These are phyloP conservation scores for Penicillium canariense DNA, from an alignment of 495 filamentous ascomycete species.

Conservation along the genomic window DNA sequence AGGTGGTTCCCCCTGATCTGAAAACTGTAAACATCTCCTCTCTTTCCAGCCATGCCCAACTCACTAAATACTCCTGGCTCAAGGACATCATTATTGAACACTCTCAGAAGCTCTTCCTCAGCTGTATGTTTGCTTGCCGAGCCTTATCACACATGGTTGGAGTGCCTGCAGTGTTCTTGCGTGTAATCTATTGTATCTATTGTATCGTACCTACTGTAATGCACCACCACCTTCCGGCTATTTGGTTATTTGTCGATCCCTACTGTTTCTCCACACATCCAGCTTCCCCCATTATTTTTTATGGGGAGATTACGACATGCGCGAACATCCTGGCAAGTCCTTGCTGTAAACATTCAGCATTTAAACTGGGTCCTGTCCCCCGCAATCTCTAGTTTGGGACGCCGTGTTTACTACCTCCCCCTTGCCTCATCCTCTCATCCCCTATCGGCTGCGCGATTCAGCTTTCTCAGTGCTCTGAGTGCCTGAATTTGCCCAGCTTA, in stretches of 20 bases:
- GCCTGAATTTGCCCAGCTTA: conserved; percentile 1
- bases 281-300: conserved; percentile 1
- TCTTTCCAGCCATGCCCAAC: not conserved
- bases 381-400: not conserved
- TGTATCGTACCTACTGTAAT: no score
- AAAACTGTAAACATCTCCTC: not conserved
- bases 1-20: not conserved
- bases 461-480: conserved; percentile 4
- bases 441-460: not conserved
- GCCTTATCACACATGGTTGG: no score
- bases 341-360: not conserved
- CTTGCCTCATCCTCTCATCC: not conserved
- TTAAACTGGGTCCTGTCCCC: conserved; percentile 13
- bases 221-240: not conserved
- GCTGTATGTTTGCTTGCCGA: no score
- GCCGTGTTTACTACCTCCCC: not conserved
- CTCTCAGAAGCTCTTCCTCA: no score
- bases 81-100: no score
- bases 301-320: conserved; percentile 5
- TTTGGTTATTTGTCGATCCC: conserved; percentile 7
- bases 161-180: no score
- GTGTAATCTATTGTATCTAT: no score
- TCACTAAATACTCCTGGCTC: not conserved
- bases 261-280: conserved; percentile 21
- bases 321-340: not conserved